A percentile compares a stretch with the other conserved stretches of the same genome.
phyloP scores from a whole-genome alignment of 2,329 filamentous ascomycete genomes.

The Myotisia sp. region DNA sequence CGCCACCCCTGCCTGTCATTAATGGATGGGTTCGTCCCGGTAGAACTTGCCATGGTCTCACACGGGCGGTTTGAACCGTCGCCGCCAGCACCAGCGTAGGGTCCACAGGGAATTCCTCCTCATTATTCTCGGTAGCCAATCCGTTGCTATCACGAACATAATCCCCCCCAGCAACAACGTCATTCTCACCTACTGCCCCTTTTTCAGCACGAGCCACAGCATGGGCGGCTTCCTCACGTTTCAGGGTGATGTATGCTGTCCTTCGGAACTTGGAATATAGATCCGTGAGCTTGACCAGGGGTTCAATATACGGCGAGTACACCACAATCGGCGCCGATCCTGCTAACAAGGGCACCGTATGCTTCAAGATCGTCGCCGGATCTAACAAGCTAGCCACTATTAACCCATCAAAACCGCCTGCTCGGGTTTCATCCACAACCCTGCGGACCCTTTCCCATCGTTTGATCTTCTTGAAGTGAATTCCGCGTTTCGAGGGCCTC shows the following conservation, averaged over 20 bases:
- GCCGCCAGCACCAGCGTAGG: constrained; percentile 70
- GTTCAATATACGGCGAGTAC: constrained; percentile 69
- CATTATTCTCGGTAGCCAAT: constrained; percentile 23
- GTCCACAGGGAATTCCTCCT: constrained; percentile 72
- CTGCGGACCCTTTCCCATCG: constrained; percentile 60
- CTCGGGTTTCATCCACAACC: constrained; percentile 59
- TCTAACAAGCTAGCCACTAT: constrained; percentile 75
- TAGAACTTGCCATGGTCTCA: constrained; percentile 75
- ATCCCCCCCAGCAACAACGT: not conserved
- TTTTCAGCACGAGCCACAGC: not conserved
- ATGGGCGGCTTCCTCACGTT: constrained; percentile 17
- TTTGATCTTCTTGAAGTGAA: constrained; percentile 77
- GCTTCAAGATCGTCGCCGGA: constrained; percentile 56
- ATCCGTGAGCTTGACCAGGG: constrained; percentile 63
- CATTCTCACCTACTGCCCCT: not conserved
- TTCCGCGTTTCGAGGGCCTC: constrained; percentile 71
- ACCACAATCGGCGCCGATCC: constrained; percentile 76
- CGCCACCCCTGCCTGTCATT: constrained; percentile 78
- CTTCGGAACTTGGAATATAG: constrained; percentile 69
- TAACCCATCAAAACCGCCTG: constrained; percentile 68
- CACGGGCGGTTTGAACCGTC: constrained; percentile 64
- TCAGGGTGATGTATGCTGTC: constrained; percentile 48
- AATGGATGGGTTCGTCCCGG: constrained; percentile 83
- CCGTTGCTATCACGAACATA: not conserved
- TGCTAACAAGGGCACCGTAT: constrained; percentile 63